phyloP scores from a whole-genome alignment of 2,329 filamentous ascomycete genomes.

The Sclerotinia trifoliorum region DNA sequence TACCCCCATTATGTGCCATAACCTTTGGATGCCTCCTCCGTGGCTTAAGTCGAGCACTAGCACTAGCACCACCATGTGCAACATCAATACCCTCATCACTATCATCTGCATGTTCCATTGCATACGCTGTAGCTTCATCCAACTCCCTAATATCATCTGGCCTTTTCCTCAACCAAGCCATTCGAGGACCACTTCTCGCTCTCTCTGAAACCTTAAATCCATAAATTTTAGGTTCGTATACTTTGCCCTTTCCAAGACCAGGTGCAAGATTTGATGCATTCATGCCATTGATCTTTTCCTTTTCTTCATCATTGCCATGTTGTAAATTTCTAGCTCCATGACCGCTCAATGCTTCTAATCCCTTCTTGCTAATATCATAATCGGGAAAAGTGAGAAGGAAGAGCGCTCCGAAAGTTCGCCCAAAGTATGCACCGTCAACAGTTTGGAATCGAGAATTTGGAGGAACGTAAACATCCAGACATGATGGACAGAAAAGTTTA shows the following conservation, averaged over 20 bases:
- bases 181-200: slow-evolving; percentile 84
- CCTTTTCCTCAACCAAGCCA: slow-evolving; percentile 92
- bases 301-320: slow-evolving; percentile 45
- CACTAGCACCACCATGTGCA: slow-evolving; percentile 11
- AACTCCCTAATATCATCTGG: slow-evolving; percentile 77
- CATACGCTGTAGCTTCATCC: slow-evolving; percentile 68
- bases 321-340: slow-evolving; percentile 38
- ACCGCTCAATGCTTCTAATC: slow-evolving; percentile 55
- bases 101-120: slow-evolving; percentile 55
- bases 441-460: slow-evolving; percentile 97
- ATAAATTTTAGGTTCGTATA: slow-evolving; percentile 95
- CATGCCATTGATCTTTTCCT: slow-evolving; percentile 75
- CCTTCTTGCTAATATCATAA: slow-evolving; percentile 78
- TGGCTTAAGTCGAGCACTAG: slow-evolving; percentile 17
- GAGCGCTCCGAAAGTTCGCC: slow-evolving; percentile 91
- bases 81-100: slow-evolving; percentile 51
- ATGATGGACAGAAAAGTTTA: slow-evolving; percentile 96
- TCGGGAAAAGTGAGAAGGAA: slow-evolving; percentile 99
- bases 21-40: slow-evolving; percentile 12
- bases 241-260: slow-evolving; percentile 74
- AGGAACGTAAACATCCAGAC: slow-evolving; percentile 94
- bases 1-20: slow-evolving; percentile 32
- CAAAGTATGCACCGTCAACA: slow-evolving; percentile 97
- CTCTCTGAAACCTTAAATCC: slow-evolving; percentile 93
- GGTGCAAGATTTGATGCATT: slow-evolving; percentile 84